Conservation (phyloP, 2,329 filamentous ascomycete genomes). For the Fusarium udum region DNA sequence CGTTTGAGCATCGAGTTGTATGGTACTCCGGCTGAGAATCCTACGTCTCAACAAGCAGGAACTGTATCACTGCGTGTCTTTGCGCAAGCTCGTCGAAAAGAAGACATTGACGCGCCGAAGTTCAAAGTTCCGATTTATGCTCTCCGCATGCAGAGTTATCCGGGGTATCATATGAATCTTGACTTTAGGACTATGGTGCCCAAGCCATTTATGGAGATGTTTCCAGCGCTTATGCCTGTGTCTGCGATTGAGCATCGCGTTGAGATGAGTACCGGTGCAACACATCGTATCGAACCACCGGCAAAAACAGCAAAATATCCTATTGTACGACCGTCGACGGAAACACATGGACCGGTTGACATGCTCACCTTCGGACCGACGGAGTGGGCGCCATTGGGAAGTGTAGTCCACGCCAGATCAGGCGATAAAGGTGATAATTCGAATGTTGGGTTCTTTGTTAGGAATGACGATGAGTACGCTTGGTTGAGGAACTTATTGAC, state of each 20-base stretch:
- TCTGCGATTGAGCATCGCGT: slow-evolving; percentile 44
- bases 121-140: slow-evolving; percentile 53
- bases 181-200: slow-evolving; percentile 56
- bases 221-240: slow-evolving; percentile 48
- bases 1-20: slow-evolving; percentile 49
- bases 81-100: slow-evolving; percentile 54
- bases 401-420: slow-evolving; percentile 46
- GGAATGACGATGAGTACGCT: slow-evolving; percentile 54
- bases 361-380: slow-evolving; percentile 43
- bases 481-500: slow-evolving; percentile 57
- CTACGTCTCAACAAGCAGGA: slow-evolving; percentile 55
- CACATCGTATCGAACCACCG: slow-evolving; percentile 34
- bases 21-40: slow-evolving; percentile 52
- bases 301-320: slow-evolving; percentile 37
- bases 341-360: slow-evolving; percentile 41
- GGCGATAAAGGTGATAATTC: slow-evolving; percentile 56
- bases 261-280: slow-evolving; percentile 36
- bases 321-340: slow-evolving; percentile 38
- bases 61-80: slow-evolving; percentile 60
- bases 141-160: slow-evolving; percentile 53
- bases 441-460: slow-evolving; percentile 59
- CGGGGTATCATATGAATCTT: slow-evolving; percentile 55
- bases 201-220: slow-evolving; percentile 56
- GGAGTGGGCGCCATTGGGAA: slow-evolving; percentile 43
- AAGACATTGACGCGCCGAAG: slow-evolving; percentile 47